Conservation (phyloP, 164 flowering plant species). For the Magnolia changhungtana region DNA sequence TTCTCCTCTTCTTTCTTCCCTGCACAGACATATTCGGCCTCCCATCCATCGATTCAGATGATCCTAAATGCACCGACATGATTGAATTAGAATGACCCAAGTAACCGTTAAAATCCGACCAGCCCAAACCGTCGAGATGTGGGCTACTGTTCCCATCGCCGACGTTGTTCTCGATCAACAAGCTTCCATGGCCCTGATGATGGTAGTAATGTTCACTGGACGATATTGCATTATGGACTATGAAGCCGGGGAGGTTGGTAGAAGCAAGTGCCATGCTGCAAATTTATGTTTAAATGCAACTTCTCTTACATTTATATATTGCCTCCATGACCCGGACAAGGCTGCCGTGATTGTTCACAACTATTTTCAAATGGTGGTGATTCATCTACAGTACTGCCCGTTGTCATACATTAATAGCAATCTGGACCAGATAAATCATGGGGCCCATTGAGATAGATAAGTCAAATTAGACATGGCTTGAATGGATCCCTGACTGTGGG, state of each 20-base stretch:
- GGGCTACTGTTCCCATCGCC: no score
- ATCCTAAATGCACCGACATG: background rate
- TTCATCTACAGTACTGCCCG: background rate
- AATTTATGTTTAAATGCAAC: background rate
- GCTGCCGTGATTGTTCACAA: background rate
- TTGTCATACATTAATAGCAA: background rate
- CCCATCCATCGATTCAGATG: background rate
- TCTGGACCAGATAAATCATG: background rate
- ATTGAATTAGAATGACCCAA: conserved; percentile 2
- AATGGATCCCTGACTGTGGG: no score
- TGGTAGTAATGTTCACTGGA: conserved; percentile 21
- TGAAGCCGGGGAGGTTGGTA: conserved; percentile 49
- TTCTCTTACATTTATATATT: background rate
- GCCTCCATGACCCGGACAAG: background rate
- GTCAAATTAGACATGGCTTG: no score
- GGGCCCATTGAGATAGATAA: background rate
- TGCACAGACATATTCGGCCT: conserved; percentile 24
- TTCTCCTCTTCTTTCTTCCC: conserved; percentile 54
- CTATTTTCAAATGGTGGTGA: background rate
- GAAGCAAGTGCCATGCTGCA: conserved; percentile 52
- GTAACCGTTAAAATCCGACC: background rate
- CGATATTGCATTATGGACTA: conserved; percentile 49
- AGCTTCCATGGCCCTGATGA: background rate
- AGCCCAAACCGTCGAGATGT: background rate
- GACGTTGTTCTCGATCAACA: conserved; percentile 7